Evolutionary conservation across 2,329 filamentous ascomycete species (phyloP), one percentile per base, ranked within the genome.

Genomic region (Colletotrichum costaricense): DNA sequence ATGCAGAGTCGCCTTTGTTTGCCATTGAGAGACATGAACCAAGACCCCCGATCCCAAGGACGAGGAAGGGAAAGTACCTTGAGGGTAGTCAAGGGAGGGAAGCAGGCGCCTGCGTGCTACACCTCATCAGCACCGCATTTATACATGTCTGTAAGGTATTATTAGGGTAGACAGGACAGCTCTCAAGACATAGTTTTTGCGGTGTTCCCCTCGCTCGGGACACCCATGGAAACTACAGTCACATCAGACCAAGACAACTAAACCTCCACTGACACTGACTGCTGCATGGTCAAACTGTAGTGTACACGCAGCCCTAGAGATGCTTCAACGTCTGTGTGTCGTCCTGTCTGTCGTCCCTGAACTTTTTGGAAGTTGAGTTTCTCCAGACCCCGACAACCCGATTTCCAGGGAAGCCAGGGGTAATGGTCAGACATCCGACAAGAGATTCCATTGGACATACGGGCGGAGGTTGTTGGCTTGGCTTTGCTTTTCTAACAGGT

Each of bases 151-250:
- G 4, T 49, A 8, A n/a, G 42, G 42, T 49, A 49, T 22, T 7
- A 3, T 8, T 22, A 49, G 19, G 42, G 49, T 55, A 46, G 33
- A 22, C 8, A 62, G 42, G 55, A 33, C 33, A 35, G 33, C 33
- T 35, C 33, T 35, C 33, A 35, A 12, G 33, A 35, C 33, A 35
- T 35, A 5, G 33, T 35, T 28, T 71, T 8, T 67, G 63, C 46
- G 35, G 70, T 14, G 66, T 70, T 73, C 70, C 70, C 64, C 42
- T 64, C 55, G n/a, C 42, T 70, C 67, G 70, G 70, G 66, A 73
- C 69, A 66, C 59, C 58, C 58, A 28, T 33, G 63, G 30, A 33
- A 52, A 52, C 55, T 12, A 35, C 55, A 58, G 67, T 65, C 59
- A 64, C 26, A 60, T 69, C 55, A 69, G 66, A 59, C 60, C 59